phyloP scores from a whole-genome alignment of 148 eudicot species.

The Oxyria digyna region DNA sequence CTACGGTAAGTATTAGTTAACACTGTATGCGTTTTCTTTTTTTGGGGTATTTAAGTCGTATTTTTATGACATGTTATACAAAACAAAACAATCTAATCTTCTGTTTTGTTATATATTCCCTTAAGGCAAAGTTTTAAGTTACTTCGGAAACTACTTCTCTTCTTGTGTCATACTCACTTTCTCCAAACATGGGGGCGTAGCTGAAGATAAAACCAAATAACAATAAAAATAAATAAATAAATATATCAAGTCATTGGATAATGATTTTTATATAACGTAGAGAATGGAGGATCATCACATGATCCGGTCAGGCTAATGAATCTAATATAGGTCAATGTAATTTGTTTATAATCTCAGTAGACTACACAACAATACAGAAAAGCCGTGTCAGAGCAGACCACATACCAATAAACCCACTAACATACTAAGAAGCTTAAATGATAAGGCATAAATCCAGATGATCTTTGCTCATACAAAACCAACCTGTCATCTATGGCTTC shows the following conservation, averaged over 20 bases:
- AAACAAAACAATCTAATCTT: too few species aligned
- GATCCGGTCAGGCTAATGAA: constrained; percentile 98
- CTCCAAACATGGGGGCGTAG: constrained; percentile 97
- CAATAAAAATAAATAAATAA: background rate
- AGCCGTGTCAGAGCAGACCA: constrained; percentile 8
- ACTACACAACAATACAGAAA: constrained; percentile 30
- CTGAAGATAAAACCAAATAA: constrained; percentile 26
- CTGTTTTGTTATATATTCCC: too few species aligned
- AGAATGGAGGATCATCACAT: constrained; percentile 29
- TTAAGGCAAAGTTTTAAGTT: too few species aligned
- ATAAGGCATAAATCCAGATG: background rate
- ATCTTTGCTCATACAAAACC: background rate
- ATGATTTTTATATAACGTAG: background rate
- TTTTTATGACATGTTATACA: too few species aligned
- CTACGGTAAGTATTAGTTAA: too few species aligned
- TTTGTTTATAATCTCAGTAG: constrained; percentile 58
- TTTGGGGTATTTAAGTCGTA: too few species aligned
- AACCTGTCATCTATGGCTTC: constrained; percentile 76
- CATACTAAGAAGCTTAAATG: constrained; percentile 2
- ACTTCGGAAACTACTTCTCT: too few species aligned
- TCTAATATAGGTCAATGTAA: constrained; percentile 73
- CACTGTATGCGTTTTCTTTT: too few species aligned
- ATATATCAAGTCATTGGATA: background rate
- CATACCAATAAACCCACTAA: too few species aligned
- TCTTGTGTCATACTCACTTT: constrained; percentile 56